Evolutionary conservation across 257 asterid species (phyloP).

Genomic region (Echium plantagineum): DNA sequence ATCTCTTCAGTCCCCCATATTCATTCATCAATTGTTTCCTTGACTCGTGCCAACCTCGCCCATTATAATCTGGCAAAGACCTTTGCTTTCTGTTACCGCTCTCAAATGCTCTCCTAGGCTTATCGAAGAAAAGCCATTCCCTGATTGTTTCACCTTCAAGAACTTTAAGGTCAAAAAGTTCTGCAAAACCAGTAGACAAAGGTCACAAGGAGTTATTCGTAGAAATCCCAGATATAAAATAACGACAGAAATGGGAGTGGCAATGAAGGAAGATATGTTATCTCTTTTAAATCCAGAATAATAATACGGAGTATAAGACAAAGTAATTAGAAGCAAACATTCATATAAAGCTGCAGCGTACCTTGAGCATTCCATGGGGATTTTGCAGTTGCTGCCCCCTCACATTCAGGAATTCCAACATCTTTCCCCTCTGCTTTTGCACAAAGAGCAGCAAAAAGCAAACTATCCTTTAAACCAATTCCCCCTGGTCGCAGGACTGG

Average conservation of each 20-base stretch:
- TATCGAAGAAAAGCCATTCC: conserved; percentile 97
- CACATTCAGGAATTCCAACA: conserved; percentile 91
- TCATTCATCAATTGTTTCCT: conserved; percentile 85
- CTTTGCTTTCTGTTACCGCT: conserved; percentile 95
- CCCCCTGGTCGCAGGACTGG: conserved; percentile 91
- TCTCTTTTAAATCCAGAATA: no score
- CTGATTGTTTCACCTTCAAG: conserved; percentile 79
- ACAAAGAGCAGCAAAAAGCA: conserved; percentile 82
- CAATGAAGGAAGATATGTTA: neutral
- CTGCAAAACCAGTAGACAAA: conserved; percentile 32
- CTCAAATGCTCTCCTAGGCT: conserved; percentile 96
- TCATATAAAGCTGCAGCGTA: conserved; percentile 13
- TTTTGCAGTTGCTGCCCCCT: conserved; percentile 96
- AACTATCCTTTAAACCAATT: conserved; percentile 81
- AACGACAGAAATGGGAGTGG: neutral
- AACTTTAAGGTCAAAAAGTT: conserved; percentile 66
- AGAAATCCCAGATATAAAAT: neutral
- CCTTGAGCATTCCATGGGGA: conserved; percentile 99
- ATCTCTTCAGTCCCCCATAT: conserved; percentile 83
- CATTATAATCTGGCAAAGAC: conserved; percentile 85
- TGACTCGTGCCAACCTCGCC: conserved; percentile 99
- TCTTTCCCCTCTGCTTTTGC: conserved; percentile 77
- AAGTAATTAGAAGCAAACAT: neutral
- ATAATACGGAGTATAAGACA: neutral
- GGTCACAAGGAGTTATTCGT: neutral